Conservation (phyloP, 1,284 basidiomycete genomes). For the Xerocomus amazonicus region DNA sequence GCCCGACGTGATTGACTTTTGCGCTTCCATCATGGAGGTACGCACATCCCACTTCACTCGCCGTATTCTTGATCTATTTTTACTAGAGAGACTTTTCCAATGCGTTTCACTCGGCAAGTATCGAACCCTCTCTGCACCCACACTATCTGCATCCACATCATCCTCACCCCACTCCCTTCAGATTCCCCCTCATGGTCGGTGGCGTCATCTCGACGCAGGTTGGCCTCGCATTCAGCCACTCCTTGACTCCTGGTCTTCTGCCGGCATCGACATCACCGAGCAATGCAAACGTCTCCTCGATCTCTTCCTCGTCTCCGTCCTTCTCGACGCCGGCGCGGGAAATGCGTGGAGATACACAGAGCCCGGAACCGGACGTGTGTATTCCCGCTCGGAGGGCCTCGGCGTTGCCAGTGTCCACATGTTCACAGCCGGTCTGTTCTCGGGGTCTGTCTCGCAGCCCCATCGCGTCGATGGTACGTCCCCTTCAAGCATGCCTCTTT, state of each 20-base stretch:
- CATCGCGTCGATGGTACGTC: slow-evolving; percentile 72
- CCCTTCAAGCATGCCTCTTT: not conserved
- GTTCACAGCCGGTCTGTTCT: slow-evolving; percentile 84
- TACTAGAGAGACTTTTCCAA: slow-evolving; percentile 80
- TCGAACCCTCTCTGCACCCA: slow-evolving; percentile 1
- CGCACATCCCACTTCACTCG: slow-evolving; percentile 4
- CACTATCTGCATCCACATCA: not conserved
- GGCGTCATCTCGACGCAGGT: slow-evolving; percentile 83
- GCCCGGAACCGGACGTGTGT: slow-evolving; percentile 51
- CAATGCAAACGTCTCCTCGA: slow-evolving; percentile 77
- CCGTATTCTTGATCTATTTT: not conserved
- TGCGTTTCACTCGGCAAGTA: slow-evolving; percentile 58
- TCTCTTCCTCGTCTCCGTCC: slow-evolving; percentile 88
- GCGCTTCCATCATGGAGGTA: slow-evolving; percentile 77
- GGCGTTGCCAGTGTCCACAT: slow-evolving; percentile 90
- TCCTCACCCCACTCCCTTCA: slow-evolving; percentile 24
- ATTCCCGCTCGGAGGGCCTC: slow-evolving; percentile 84
- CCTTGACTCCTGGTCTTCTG: slow-evolving; percentile 52
- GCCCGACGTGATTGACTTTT: slow-evolving; percentile 73
- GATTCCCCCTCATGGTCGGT: slow-evolving; percentile 90
- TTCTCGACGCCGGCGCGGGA: slow-evolving; percentile 93
- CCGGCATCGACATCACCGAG: slow-evolving; percentile 52
- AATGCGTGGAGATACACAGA: slow-evolving; percentile 80
- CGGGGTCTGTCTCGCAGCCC: slow-evolving; percentile 58
- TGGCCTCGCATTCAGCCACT: slow-evolving; percentile 59